These are phyloP conservation scores for Medicago lupulina DNA, from an alignment of 306 rosid species.

Conservation along the genomic window DNA sequence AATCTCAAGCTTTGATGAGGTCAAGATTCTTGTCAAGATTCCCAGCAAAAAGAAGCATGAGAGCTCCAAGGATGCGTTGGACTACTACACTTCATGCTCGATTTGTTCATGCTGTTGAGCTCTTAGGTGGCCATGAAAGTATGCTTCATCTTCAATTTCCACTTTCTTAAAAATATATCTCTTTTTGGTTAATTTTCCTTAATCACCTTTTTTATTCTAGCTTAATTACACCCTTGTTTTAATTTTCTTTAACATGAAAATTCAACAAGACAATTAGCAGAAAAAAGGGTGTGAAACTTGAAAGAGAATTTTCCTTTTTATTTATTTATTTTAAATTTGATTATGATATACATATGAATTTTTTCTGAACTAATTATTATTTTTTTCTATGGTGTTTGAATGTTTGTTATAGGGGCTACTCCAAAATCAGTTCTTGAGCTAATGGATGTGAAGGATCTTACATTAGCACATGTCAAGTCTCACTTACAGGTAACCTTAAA, in stretches of 20 bases:
- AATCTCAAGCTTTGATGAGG: slow-evolving; percentile 70
- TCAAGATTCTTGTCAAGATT: slow-evolving; percentile 85
- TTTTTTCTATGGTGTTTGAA: background rate
- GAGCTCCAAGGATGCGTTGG: slow-evolving; percentile 99
- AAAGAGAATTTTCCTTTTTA: slow-evolving; percentile 36
- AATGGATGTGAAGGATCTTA: slow-evolving; percentile 99
- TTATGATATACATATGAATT: background rate
- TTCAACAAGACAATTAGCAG: slow-evolving; percentile 8
- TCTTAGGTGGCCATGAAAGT: slow-evolving; percentile 99
- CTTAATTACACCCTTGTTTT: slow-evolving; percentile 38
- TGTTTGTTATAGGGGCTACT: slow-evolving; percentile 72
- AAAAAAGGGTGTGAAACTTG: slow-evolving; percentile 3
- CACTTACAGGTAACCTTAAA: slow-evolving; percentile 84
- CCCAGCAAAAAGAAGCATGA: slow-evolving; percentile 90
- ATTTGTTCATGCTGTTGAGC: slow-evolving; percentile 97
- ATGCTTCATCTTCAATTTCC: slow-evolving; percentile 37
- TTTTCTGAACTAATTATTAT: background rate
- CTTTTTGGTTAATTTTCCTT: slow-evolving; percentile 4
- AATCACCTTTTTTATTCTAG: background rate
- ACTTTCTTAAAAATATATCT: background rate
- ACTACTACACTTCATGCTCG: slow-evolving; percentile 96
- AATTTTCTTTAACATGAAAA: slow-evolving; percentile 16
- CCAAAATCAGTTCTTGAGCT: slow-evolving; percentile 99
- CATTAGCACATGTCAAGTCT: slow-evolving; percentile 98
- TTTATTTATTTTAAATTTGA: background rate